A percentile compares a stretch with the other conserved stretches of the same genome.
Conservation (phyloP, 202 grass and related monocot species). For the Zoysia matrella region DNA sequence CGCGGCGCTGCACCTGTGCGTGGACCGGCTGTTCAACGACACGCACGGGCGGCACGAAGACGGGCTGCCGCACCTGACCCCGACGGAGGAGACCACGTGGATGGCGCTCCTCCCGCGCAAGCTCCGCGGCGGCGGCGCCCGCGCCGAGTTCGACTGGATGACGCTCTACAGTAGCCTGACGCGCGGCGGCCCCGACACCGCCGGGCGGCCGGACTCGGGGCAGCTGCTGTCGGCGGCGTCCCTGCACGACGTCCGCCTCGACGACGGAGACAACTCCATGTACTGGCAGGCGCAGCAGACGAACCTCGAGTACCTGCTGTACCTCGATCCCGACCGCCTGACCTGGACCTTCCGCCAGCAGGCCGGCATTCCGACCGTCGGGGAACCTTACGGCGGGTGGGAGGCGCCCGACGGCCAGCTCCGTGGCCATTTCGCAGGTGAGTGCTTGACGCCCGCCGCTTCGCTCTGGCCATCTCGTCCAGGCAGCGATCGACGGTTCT, state of each 20-base stretch:
- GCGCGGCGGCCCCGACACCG: not conserved
- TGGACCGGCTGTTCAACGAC: conserved; percentile 48
- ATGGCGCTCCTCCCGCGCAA: conserved; percentile 62
- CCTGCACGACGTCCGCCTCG: conserved; percentile 67
- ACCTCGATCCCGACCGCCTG: conserved; percentile 64
- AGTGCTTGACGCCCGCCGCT: not conserved
- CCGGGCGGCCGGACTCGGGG: not conserved
- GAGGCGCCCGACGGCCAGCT: conserved; percentile 55
- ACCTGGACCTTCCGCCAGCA: conserved; percentile 60
- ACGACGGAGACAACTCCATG: conserved; percentile 36
- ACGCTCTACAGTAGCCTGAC: conserved; percentile 67
- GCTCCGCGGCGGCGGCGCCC: conserved; percentile 16
- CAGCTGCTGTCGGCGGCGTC: conserved; percentile 51
- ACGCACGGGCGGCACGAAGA: conserved; percentile 31
- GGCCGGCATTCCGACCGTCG: conserved; percentile 49
- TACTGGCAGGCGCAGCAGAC: conserved; percentile 70
- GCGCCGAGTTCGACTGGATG: conserved; percentile 60
- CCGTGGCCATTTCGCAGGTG: conserved; percentile 67
- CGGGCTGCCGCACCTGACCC: conserved; percentile 57
- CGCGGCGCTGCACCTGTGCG: conserved; percentile 49
- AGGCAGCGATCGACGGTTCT: not conserved
- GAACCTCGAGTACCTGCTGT: conserved; percentile 69
- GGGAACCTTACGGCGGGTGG: conserved; percentile 70
- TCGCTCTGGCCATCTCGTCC: not conserved
- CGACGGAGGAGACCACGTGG: conserved; percentile 67